These are phyloP conservation scores for Pleurotus sapidus DNA, from an alignment of 768 basidiomycete species.

Conservation along the genomic window DNA sequence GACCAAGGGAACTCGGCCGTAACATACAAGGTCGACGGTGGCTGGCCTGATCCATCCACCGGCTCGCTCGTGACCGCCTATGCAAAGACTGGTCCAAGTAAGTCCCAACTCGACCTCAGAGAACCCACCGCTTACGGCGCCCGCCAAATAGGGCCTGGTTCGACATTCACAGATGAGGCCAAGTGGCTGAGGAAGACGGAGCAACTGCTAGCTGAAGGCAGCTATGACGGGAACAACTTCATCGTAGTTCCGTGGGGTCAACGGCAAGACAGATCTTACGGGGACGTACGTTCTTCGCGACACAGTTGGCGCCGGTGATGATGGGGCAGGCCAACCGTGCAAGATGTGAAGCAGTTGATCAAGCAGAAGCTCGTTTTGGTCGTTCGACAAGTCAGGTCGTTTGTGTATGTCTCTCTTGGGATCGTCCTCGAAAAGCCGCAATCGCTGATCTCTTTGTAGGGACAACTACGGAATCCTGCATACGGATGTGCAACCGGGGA, in stretches of 20 bases:
- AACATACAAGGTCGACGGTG: background rate
- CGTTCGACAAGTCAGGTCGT: background rate
- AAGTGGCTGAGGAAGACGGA: background rate
- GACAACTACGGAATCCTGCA: background rate
- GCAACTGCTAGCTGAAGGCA: background rate
- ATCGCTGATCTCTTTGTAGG: background rate
- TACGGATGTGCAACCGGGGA: background rate
- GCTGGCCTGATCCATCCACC: background rate
- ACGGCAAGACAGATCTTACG: background rate
- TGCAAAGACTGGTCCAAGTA: slow-evolving; percentile 2
- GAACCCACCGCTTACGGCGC: background rate
- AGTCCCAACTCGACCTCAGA: background rate
- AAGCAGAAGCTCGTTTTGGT: background rate
- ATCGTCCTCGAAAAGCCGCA: too few relatives aligned
- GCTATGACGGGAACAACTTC: background rate
- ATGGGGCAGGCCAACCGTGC: background rate
- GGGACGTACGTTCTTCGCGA: background rate
- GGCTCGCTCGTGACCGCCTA: background rate
- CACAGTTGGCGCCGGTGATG: background rate
- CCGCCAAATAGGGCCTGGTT: background rate
- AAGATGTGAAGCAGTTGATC: background rate
- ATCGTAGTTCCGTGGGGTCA: background rate
- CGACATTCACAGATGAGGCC: background rate
- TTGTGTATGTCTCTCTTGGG: background rate
- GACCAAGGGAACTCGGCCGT: background rate